Conservation (phyloP, 2,329 filamentous ascomycete species). For the Ophiostoma perfectum region DNA sequence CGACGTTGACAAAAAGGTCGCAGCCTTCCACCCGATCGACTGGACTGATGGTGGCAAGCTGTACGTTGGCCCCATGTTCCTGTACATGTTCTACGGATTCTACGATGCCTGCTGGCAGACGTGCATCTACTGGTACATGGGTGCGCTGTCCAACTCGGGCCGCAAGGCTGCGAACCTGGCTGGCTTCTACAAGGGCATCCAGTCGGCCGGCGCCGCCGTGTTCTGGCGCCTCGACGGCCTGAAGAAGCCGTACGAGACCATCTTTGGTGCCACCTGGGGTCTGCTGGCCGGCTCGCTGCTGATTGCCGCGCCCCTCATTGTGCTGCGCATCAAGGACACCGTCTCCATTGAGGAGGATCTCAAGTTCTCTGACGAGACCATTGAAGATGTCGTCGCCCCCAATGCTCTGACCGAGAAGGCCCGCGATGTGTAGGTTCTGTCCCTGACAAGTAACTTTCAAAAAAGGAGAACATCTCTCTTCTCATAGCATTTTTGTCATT, state of each 20-base stretch:
- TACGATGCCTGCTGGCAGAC: constrained; percentile 91
- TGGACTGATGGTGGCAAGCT: constrained; percentile 55
- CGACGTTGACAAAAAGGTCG: constrained; percentile 27
- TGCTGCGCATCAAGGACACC: constrained; percentile 74
- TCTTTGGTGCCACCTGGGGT: constrained; percentile 70
- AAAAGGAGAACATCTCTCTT: neutral
- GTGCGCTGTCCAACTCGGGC: constrained; percentile 83
- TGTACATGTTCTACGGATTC: constrained; percentile 87
- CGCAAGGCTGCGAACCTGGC: constrained; percentile 89
- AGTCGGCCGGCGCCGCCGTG: constrained; percentile 78
- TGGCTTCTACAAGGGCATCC: constrained; percentile 52
- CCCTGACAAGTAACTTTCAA: neutral
- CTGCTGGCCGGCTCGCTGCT: constrained; percentile 68
- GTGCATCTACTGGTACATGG: constrained; percentile 93
- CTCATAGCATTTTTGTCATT: neutral
- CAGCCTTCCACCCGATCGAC: constrained; percentile 42
- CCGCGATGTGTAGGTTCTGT: constrained; percentile 17
- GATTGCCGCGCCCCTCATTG: constrained; percentile 72
- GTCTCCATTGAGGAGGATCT: constrained; percentile 76
- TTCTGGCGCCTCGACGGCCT: constrained; percentile 65
- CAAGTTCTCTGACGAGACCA: constrained; percentile 76
- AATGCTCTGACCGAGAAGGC: constrained; percentile 25
- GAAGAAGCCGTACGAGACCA: constrained; percentile 59
- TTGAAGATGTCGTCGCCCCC: constrained; percentile 57
- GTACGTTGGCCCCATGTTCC: constrained; percentile 74